A percentile compares a stretch with the other conserved stretches of the same genome.
Conservation (phyloP, 345 rosid genomes). For the Hypericum perforatum region DNA sequence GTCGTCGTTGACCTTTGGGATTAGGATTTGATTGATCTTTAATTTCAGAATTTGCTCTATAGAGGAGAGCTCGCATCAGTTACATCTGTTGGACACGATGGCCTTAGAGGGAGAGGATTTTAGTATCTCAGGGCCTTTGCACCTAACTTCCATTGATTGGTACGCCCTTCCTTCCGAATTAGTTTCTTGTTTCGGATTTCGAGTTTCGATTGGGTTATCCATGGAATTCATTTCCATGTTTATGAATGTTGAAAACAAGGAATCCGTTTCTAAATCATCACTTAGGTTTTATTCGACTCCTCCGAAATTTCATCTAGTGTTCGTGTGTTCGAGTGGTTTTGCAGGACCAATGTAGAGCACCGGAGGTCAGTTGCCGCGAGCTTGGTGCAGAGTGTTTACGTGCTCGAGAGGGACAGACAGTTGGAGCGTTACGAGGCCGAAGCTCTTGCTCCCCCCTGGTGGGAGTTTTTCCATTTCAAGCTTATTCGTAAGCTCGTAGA, state of each 20-base stretch:
- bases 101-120: slow-evolving; percentile 62
- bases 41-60: too few relatives aligned
- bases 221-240: too few relatives aligned
- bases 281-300: too few relatives aligned
- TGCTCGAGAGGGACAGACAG: slow-evolving; percentile 83
- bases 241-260: too few relatives aligned
- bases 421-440: slow-evolving; percentile 44
- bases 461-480: slow-evolving; percentile 64
- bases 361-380: slow-evolving; percentile 64
- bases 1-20: too few relatives aligned
- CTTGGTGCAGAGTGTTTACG: slow-evolving; percentile 72
- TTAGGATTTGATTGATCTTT: too few relatives aligned
- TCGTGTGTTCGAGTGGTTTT: slow-evolving; percentile 2
- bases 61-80: too few relatives aligned
- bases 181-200: too few relatives aligned
- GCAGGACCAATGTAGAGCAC: slow-evolving; percentile 62
- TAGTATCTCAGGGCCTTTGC: slow-evolving; percentile 55
- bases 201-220: too few relatives aligned
- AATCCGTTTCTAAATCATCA: too few relatives aligned
- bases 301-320: too few relatives aligned
- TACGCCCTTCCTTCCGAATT: slow-evolving; percentile 13
- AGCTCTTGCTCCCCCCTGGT: slow-evolving; percentile 76
- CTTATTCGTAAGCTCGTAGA: slow-evolving; percentile 53
- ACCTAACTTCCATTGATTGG: slow-evolving; percentile 62
- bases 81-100: too few relatives aligned